Base-by-base conservation (phyloP, 306 rosid species). In the Citrullus colocynthis region DNA sequence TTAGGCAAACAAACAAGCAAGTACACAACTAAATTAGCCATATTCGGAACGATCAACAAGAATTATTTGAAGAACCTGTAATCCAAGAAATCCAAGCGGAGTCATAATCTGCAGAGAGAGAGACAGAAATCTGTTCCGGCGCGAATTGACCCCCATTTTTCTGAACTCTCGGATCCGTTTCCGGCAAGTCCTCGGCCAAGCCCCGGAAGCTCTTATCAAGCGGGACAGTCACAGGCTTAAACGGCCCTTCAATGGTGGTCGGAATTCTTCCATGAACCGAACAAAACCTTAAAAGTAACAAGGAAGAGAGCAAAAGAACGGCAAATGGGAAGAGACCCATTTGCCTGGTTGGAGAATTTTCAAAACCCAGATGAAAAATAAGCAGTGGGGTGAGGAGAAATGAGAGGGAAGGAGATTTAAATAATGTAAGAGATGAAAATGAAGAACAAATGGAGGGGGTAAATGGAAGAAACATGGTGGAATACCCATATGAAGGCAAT, bases 61-160 rank as follows among this genome's bases (percentile, higher is more conserved):
- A 7, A 62, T 9, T 9, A 60, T 18, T 39, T 12, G 21, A 42
- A 59, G 36, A 82, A 91, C 97, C 97, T 76, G 97, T 90, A 6
- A 94, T 89, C 98, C 98, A 94, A 76, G 98, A 94, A 66, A 94
- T 81, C 93, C 93, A 94, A 55, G 89, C 88, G 73, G 96, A 90
- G 78, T 80, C 84, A 28, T 87, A 70, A 63, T 86, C 71, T 14
- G 80, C 9, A 78, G 97, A 92, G 77, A 94, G 98, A 24, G 97
- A 90, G 9, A 94, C 70, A 58, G 97, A 91, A 83, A 94, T 87
- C 83, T 94, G 98, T 59, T 91, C 95, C 3, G 97, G 96, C 63
- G 83, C 78, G 79, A 86, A 89, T 8, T 82, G 90, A 48, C 81
- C 15, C 36, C 87, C 93, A 12, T 55, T 79, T 81, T 89, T 89